phyloP scores from a whole-genome alignment of 345 rosid species.

The Melaleuca quinquenervia region DNA sequence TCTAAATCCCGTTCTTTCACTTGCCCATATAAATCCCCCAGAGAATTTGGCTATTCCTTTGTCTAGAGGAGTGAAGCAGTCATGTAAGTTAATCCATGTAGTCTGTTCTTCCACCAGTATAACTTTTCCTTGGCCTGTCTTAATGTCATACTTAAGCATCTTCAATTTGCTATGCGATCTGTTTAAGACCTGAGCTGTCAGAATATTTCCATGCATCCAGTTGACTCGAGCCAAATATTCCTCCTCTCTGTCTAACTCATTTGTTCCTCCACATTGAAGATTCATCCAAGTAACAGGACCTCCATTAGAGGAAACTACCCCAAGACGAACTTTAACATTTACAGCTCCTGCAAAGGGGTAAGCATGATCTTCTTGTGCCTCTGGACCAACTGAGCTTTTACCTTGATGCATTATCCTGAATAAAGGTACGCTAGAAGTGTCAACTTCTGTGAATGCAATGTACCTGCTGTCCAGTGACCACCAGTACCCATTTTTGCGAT shows the following conservation, averaged over 20 bases:
- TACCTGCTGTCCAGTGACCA: constrained; percentile 91
- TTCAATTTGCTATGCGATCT: constrained; percentile 65
- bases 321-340: constrained; percentile 77
- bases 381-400: constrained; percentile 60
- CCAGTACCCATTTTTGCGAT: constrained; percentile 89
- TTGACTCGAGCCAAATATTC: constrained; percentile 83
- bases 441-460: constrained; percentile 76
- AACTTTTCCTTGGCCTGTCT: constrained; percentile 54
- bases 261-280: constrained; percentile 64
- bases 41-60: constrained; percentile 36
- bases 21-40: constrained; percentile 93
- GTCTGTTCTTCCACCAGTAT: constrained; percentile 56
- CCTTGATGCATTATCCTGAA: constrained; percentile 99
- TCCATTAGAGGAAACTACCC: constrained; percentile 69
- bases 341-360: constrained; percentile 94
- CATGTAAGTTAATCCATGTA: constrained; percentile 80
- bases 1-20: constrained; percentile 80
- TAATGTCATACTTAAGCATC: constrained; percentile 57
- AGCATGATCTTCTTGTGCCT: constrained; percentile 89
- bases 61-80: constrained; percentile 82
- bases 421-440: constrained; percentile 61
- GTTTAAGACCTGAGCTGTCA: constrained; percentile 63
- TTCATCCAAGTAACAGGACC: constrained; percentile 81
- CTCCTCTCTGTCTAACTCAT: constrained; percentile 29
- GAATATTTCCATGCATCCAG: constrained; percentile 77